These are phyloP conservation scores for Periconia sp. DNA, from an alignment of 2,329 filamentous ascomycete species.

Conservation along the genomic window DNA sequence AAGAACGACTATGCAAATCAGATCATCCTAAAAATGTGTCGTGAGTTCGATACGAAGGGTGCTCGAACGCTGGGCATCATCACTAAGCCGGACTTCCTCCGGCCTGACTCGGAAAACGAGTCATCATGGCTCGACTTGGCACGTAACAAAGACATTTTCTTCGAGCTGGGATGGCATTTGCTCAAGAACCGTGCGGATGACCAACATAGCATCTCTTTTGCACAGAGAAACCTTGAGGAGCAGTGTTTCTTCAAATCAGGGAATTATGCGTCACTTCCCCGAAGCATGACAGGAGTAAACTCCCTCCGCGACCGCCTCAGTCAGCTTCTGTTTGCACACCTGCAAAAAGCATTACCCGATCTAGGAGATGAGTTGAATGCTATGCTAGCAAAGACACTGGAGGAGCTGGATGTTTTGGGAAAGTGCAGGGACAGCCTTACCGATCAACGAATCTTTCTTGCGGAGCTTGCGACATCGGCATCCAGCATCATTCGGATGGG, in stretches of 20 bases:
- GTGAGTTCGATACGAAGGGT: constrained; percentile 49
- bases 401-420: constrained; percentile 52
- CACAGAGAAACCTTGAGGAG: constrained; percentile 46
- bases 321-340: constrained; percentile 48
- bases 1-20: constrained; percentile 52
- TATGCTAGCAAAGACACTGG: constrained; percentile 26
- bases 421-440: constrained; percentile 46
- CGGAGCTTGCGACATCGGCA: constrained; percentile 50
- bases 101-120: constrained; percentile 44
- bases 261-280: constrained; percentile 27
- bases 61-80: constrained; percentile 59
- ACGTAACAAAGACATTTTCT: constrained; percentile 42
- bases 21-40: constrained; percentile 54
- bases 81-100: constrained; percentile 57
- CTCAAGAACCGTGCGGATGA: constrained; percentile 49
- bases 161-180: constrained; percentile 58
- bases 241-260: constrained; percentile 37
- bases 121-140: constrained; percentile 43
- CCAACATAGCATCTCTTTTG: constrained; percentile 39
- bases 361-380: constrained; percentile 33
- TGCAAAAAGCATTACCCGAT: constrained; percentile 39
- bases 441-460: constrained; percentile 52
- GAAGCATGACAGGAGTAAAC: constrained; percentile 49
- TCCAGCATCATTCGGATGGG: constrained; percentile 50
- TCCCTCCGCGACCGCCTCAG: constrained; percentile 54